Percentiles rank a stretch among this genome's conserved stretches.
These are phyloP conservation scores for Ampelomyces quisqualis DNA, from an alignment of 2,329 filamentous ascomycete species.

Conservation along the genomic window DNA sequence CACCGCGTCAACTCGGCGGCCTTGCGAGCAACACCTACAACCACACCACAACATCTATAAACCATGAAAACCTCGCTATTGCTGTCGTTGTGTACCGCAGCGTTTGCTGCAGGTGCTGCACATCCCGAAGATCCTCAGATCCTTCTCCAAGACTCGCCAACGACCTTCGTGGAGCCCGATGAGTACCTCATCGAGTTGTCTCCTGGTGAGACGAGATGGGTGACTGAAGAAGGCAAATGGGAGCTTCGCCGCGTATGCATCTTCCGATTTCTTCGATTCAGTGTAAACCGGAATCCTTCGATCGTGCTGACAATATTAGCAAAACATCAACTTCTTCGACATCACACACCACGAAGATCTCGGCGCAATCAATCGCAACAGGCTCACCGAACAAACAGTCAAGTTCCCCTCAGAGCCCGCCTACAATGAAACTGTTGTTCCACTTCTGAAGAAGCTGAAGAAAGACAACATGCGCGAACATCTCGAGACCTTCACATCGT, in stretches of 20 bases:
- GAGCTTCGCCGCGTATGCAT: constrained; percentile 76
- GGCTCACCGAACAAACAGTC: constrained; percentile 46
- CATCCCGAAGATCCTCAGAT: constrained; percentile 30
- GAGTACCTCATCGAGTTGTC: constrained; percentile 72
- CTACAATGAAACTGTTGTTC: constrained; percentile 65
- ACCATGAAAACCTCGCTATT: constrained; percentile 40
- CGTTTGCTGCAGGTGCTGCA: constrained; percentile 30
- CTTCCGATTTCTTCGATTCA: no score
- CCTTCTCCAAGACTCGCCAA: constrained; percentile 32
- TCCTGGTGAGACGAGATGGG: constrained; percentile 81
- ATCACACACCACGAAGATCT: constrained; percentile 75
- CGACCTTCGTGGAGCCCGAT: constrained; percentile 32
- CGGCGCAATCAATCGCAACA: constrained; percentile 49
- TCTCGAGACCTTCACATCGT: constrained; percentile 74
- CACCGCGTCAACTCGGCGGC: constrained; percentile 23
- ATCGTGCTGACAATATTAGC: constrained; percentile 56
- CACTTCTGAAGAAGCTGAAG: constrained; percentile 67
- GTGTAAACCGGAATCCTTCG: no score
- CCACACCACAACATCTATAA: constrained; percentile 2
- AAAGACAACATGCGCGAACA: constrained; percentile 76
- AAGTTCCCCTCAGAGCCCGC: constrained; percentile 67
- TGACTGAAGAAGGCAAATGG: constrained; percentile 96
- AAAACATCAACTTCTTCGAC: constrained; percentile 89
- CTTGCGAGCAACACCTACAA: constrained; percentile 6
- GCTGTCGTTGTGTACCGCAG: constrained; percentile 35